Evolutionary conservation across 257 asterid species (phyloP).

Genomic region (Ligustrum vulgare): DNA sequence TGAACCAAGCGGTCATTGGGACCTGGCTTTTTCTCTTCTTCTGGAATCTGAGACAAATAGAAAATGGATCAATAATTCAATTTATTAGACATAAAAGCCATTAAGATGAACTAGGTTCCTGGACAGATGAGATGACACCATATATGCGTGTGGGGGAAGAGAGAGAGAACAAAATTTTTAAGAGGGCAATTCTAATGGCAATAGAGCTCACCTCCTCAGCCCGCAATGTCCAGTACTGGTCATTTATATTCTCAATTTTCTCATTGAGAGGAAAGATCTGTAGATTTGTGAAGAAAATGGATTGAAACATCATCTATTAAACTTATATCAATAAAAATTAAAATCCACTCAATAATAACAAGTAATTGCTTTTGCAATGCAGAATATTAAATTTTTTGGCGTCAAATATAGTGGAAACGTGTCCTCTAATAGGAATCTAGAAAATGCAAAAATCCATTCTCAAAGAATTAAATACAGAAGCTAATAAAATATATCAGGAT

Average conservation of each 20-base stretch:
- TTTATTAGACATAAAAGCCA: constrained; percentile 2
- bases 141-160: background rate
- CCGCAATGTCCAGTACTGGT: constrained; percentile 94
- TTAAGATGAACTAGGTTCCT: constrained; percentile 2
- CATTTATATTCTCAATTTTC: constrained; percentile 91
- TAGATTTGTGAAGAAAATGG: constrained; percentile 26
- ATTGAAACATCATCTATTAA: constrained; percentile 5
- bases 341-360: background rate
- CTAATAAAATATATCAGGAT: background rate
- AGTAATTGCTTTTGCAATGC: background rate
- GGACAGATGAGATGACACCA: background rate
- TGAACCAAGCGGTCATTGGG: constrained; percentile 77
- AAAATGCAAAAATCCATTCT: background rate
- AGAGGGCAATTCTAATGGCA: constrained; percentile 1
- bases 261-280: constrained; percentile 84
- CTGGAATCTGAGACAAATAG: constrained; percentile 63
- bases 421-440: background rate
- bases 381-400: background rate
- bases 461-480: background rate
- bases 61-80: constrained; percentile 11
- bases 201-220: constrained; percentile 79
- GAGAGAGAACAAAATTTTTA: constrained; percentile 9
- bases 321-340: background rate
- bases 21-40: constrained; percentile 83
- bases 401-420: background rate